Conservation (phyloP, 2,329 filamentous ascomycete species). For the Aspergillus sp. region DNA sequence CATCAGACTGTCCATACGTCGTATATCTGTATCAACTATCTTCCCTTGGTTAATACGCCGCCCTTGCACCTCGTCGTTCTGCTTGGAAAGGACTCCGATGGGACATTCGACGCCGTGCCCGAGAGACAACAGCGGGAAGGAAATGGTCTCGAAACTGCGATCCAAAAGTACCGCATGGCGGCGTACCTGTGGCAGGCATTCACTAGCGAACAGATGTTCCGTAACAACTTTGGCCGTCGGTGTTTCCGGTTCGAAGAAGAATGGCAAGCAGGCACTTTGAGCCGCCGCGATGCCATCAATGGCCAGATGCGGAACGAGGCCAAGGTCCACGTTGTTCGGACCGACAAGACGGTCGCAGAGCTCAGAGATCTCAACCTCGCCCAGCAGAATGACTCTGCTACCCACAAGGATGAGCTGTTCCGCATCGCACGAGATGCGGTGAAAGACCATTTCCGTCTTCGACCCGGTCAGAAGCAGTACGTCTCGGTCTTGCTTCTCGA, state of each 20-base stretch:
- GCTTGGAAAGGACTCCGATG: conserved; percentile 82
- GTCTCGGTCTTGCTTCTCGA: conserved; percentile 87
- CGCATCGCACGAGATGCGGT: conserved; percentile 76
- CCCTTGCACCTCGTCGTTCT: conserved; percentile 88
- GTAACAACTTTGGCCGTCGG: conserved; percentile 81
- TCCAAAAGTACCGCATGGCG: conserved; percentile 90
- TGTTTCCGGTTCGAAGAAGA: conserved; percentile 92
- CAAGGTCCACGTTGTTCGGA: conserved; percentile 81
- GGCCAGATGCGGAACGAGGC: conserved; percentile 85
- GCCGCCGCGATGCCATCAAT: conserved; percentile 68
- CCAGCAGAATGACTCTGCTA: conserved; percentile 72
- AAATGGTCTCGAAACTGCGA: conserved; percentile 75
- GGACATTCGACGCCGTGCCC: conserved; percentile 79
- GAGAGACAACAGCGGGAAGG: conserved; percentile 76
- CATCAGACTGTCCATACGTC: conserved; percentile 71
- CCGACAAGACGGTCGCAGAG: conserved; percentile 80
- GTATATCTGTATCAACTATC: conserved; percentile 80
- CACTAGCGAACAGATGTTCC: conserved; percentile 93
- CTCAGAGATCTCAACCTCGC: conserved; percentile 75
- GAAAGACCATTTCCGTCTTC: conserved; percentile 71
- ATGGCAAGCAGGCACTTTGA: conserved; percentile 83
- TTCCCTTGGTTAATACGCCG: conserved; percentile 74
- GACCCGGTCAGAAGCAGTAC: conserved; percentile 79
- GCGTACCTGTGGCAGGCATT: conserved; percentile 97
- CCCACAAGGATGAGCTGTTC: conserved; percentile 72